phyloP scores from a whole-genome alignment of 768 basidiomycete genomes.

The Panaeolus papilionaceus region DNA sequence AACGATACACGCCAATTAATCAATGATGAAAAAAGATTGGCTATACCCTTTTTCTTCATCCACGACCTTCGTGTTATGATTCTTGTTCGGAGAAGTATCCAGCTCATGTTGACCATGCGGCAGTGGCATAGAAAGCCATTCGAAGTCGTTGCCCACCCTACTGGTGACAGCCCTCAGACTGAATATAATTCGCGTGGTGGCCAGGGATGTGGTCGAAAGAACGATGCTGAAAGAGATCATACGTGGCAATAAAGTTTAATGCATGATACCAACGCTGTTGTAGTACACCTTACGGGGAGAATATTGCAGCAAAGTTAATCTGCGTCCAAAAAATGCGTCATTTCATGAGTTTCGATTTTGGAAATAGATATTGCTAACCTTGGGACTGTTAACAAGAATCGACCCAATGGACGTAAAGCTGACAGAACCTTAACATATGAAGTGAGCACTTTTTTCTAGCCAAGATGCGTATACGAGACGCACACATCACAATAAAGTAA shows the following conservation, averaged over 20 bases:
- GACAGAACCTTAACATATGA: conserved; percentile 34
- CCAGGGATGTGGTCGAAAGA: conserved; percentile 36
- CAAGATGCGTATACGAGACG: neutral
- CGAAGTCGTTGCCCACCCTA: conserved; percentile 13
- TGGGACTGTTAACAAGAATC: conserved; percentile 35
- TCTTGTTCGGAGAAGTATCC: too few relatives aligned
- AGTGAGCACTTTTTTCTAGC: neutral
- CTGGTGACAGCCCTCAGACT: conserved; percentile 28
- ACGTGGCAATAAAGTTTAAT: neutral
- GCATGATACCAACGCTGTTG: neutral
- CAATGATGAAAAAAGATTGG: neutral
- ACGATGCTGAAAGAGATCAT: conserved; percentile 27
- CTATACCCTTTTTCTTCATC: neutral
- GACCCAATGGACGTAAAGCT: conserved; percentile 40
- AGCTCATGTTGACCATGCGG: neutral
- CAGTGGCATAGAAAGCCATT: neutral
- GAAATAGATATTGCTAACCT: conserved; percentile 25
- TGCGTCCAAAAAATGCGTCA: conserved; percentile 18
- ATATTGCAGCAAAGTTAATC: conserved; percentile 45
- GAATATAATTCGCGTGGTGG: conserved; percentile 36
- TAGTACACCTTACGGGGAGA: conserved; percentile 36
- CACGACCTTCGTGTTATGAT: neutral
- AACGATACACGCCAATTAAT: neutral
- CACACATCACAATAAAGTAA: conserved; percentile 46
- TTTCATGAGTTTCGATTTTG: neutral